These are phyloP conservation scores for Caryopteris hybrid DNA, from an alignment of 305 asterid genomes.

Conservation along the genomic window DNA sequence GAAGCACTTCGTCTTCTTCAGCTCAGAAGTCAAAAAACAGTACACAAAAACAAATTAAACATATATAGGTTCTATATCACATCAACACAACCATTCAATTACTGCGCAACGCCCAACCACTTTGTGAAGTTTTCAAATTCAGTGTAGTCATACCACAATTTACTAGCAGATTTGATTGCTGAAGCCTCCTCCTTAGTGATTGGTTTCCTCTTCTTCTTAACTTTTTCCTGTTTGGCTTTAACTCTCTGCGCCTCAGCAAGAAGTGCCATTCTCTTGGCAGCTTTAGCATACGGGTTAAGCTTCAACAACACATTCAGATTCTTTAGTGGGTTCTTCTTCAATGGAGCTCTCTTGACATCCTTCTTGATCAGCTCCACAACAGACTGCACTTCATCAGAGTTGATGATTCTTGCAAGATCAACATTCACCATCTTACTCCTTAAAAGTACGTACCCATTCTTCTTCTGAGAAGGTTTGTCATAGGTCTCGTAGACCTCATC, in stretches of 20 bases:
- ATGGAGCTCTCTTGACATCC: slow-evolving; percentile 56
- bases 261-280: too few species aligned
- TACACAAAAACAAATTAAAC: slow-evolving; percentile 20
- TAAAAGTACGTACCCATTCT: slow-evolving; percentile 76
- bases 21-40: background rate
- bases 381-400: slow-evolving; percentile 82
- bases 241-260: slow-evolving; percentile 76
- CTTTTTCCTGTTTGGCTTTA: slow-evolving; percentile 72
- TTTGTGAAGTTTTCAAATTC: too few species aligned
- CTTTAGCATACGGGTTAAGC: slow-evolving; percentile 76
- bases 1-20: too few species aligned
- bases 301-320: slow-evolving; percentile 65
- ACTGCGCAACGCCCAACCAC: too few species aligned
- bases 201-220: slow-evolving; percentile 58
- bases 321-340: slow-evolving; percentile 79
- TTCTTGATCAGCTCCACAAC: slow-evolving; percentile 83
- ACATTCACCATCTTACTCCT: too few species aligned
- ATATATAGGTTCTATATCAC: slow-evolving; percentile 3
- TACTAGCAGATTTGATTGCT: too few species aligned
- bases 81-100: slow-evolving; percentile 10
- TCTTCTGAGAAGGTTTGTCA: slow-evolving; percentile 63
- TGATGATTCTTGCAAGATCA: too few species aligned
- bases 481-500: slow-evolving; percentile 69
- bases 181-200: slow-evolving; percentile 63
- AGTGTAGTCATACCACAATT: too few species aligned